Evolutionary conservation across 108 stramenopile genomes (phyloP), one percentile per base, ranked within the genome.

Genomic region (Discostella pseudostelligera): DNA sequence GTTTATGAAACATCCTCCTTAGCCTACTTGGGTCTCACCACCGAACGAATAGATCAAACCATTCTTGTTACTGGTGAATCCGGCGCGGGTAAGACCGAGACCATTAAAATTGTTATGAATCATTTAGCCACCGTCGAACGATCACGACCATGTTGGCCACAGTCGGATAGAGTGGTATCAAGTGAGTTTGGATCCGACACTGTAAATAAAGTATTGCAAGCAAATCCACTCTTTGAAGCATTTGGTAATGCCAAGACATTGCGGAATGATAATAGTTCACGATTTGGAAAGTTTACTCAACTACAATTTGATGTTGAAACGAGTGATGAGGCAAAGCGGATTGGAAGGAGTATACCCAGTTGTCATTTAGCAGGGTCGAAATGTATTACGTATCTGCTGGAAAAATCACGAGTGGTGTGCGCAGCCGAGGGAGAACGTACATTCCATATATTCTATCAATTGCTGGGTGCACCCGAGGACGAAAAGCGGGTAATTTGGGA

Each of bases 371-470:
- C 84, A 39, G 89, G 92, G 44, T 83, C 81, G 22, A 85, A 74
- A 51, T 87, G 87, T 62, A 86, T 84, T 54, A 87, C 87, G 3
- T 99, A 98, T 70, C 81, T 99, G 22, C 80, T 99, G 13, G 99
- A 99, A 79, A 99, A 99, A 78, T 84, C 81, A 43, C 83, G 99
- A 26, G 95, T 99, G 37, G 94, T 92, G 4, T 66, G 77, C 35
- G 97, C 98, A 70, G 85, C 95, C 39, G 81, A 92, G 59, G 94
- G 92, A 0, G 99, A 99, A 78, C 67, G 99, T 32, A 98, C 97
- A 59, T 99, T 95, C 81, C 99, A 99, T 71, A 90, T 98, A 16
- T 99, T 99, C 63, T 99, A 99, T 78, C 97, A 99, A 80, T 67
- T 98, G 12, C 61, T 96, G n/a, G 91, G 92, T 13, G 95, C 95